A percentile compares a stretch with the other conserved stretches of the same genome.
Conservation (phyloP, 2,329 filamentous ascomycete genomes). For the Aspergillus sp. region DNA sequence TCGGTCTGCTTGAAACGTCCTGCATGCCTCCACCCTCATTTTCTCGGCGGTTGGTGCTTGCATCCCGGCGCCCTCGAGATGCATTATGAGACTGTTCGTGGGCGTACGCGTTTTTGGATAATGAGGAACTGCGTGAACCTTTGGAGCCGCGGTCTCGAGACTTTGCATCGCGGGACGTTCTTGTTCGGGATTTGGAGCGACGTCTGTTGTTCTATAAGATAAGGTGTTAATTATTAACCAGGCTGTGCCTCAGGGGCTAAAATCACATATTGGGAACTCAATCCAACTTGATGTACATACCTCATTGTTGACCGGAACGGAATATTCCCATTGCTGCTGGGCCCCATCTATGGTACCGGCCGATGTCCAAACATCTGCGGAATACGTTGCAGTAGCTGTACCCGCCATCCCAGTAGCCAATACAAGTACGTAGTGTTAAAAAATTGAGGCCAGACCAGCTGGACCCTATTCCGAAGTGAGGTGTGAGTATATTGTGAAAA, state of each 20-base stretch:
- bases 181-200: conserved; percentile 34
- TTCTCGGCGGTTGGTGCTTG: conserved; percentile 35
- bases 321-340: conserved; percentile 38
- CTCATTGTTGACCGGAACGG: conserved; percentile 36
- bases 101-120: conserved; percentile 31
- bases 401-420: conserved; percentile 39
- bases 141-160: conserved; percentile 33
- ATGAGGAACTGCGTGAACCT: conserved; percentile 40
- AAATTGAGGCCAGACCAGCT: conserved; percentile 36
- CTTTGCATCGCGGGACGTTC: conserved; percentile 40
- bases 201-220: conserved; percentile 23
- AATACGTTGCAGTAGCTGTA: conserved; percentile 39
- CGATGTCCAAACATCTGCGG: conserved; percentile 40
- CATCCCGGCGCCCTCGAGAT: conserved; percentile 35
- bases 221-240: neutral
- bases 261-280: neutral
- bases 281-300: conserved; percentile 26
- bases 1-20: conserved; percentile 23
- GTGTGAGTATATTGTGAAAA: neutral
- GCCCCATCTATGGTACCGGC: conserved; percentile 32
- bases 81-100: conserved; percentile 30
- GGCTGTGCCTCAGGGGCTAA: neutral
- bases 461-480: conserved; percentile 20
- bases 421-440: conserved; percentile 8
- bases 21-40: conserved; percentile 41